A percentile compares a stretch with the other conserved stretches of the same genome.
Conservation (phyloP, 257 asterid species). For the Paulownia fortunei region DNA sequence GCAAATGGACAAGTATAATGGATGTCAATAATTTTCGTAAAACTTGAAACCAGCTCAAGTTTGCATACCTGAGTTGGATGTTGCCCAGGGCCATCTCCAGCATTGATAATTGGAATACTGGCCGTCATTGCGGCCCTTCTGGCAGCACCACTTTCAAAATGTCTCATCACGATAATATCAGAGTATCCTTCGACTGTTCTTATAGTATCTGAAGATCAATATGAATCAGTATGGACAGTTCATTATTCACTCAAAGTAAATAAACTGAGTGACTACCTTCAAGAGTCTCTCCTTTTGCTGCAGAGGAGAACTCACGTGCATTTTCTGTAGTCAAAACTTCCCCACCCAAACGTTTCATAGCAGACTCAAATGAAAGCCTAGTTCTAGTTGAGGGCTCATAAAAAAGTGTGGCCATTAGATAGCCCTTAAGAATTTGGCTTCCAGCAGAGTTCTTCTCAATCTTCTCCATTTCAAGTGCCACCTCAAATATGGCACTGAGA, state of each 20-base stretch:
- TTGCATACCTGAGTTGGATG: conserved; percentile 92
- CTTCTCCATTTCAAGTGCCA: conserved; percentile 92
- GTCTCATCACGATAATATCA: conserved; percentile 93
- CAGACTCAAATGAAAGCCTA: conserved; percentile 96
- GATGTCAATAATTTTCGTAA: neutral
- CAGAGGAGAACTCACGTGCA: conserved; percentile 95
- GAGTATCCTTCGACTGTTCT: conserved; percentile 95
- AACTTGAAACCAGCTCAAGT: neutral
- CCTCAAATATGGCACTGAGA: conserved; percentile 81
- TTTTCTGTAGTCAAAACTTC: conserved; percentile 95
- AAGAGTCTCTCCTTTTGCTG: conserved; percentile 97
- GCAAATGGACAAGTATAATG: neutral
- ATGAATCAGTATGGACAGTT: neutral
- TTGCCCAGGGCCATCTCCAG: conserved; percentile 99
- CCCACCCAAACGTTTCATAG: conserved; percentile 87
- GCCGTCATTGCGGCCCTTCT: conserved; percentile 83
- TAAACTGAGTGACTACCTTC: conserved; percentile 61
- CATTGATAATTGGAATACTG: conserved; percentile 85
- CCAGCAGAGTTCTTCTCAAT: conserved; percentile 76
- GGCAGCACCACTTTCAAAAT: conserved; percentile 98
- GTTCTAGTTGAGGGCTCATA: conserved; percentile 97
- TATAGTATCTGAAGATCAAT: conserved; percentile 67
- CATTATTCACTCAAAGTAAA: conserved; percentile 8
- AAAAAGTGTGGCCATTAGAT: conserved; percentile 89
- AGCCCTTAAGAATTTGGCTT: conserved; percentile 79